Evolutionary conservation across 2,329 filamentous ascomycete species (phyloP).

Genomic region (Metarhizium humberi): DNA sequence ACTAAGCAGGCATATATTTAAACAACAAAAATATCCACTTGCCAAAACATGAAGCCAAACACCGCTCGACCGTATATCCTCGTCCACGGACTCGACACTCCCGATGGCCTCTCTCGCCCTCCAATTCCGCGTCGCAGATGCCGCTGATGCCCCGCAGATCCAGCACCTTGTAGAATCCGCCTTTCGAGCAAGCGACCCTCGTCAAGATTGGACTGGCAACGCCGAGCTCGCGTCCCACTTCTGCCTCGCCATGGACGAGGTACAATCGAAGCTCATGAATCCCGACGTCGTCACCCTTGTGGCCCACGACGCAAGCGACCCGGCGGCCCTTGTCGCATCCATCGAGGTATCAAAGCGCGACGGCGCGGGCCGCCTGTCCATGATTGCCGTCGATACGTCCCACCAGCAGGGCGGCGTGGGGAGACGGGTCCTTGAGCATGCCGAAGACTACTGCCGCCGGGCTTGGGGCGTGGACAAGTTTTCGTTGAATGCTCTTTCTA

Average conservation of each 20-base stretch:
- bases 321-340: conserved; percentile 5
- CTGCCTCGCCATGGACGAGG: conserved; percentile 4
- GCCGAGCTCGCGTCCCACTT: neutral
- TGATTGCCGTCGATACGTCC: conserved; percentile 24
- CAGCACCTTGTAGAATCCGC: conserved; percentile 1
- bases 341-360: conserved; percentile 17
- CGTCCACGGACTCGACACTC: neutral
- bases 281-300: conserved; percentile 8
- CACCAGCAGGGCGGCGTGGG: conserved; percentile 25
- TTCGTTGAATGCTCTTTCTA: conserved; percentile 24
- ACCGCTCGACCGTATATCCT: no score
- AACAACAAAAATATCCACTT: no score
- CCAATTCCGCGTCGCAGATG: neutral
- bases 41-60: no score
- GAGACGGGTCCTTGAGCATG: conserved; percentile 19
- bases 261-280: conserved; percentile 1
- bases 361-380: conserved; percentile 19
- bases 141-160: neutral
- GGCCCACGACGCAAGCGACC: neutral
- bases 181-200: neutral
- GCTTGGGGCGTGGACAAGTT: conserved; percentile 18
- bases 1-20: no score
- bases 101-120: neutral
- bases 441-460: conserved; percentile 19
- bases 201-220: conserved; percentile 1